Evolutionary conservation across 2,329 filamentous ascomycete species (phyloP).

Genomic region (Diaporthe humulicola): DNA sequence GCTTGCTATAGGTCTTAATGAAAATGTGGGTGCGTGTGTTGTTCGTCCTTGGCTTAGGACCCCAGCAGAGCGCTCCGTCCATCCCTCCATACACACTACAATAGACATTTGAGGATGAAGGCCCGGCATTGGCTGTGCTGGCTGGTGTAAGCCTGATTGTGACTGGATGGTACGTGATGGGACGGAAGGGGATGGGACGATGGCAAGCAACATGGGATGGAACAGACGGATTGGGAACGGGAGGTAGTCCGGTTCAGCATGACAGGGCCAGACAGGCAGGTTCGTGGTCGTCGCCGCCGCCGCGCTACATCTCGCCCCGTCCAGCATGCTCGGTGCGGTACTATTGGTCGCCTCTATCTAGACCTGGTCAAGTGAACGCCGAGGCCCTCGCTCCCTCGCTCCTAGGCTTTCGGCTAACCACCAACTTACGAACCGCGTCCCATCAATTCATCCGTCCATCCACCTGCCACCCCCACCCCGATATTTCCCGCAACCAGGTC

Average conservation of each 20-base stretch:
- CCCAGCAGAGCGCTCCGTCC: not conserved
- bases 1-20: not conserved
- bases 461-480: not conserved
- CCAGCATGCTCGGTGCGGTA: not conserved
- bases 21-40: not conserved
- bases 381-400: conserved; percentile 1
- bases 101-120: not conserved
- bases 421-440: not conserved
- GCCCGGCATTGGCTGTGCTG: not conserved
- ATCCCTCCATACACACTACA: not conserved
- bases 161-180: conserved; percentile 3
- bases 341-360: conserved; percentile 4
- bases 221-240: not conserved
- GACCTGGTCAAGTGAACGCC: not conserved
- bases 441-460: not conserved
- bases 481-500: not conserved
- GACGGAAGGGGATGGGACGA: not conserved
- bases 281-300: not conserved
- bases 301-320: not conserved
- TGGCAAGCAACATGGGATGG: conserved; percentile 16
- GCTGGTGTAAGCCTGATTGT: not conserved
- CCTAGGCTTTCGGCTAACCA: not conserved
- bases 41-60: not conserved
- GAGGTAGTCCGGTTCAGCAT: conserved; percentile 1
- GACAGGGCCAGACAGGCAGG: not conserved